Evolutionary conservation across 2,329 filamentous ascomycete genomes (phyloP), one percentile per base, ranked within the genome.

Genomic region (Penicillium crustosum): DNA sequence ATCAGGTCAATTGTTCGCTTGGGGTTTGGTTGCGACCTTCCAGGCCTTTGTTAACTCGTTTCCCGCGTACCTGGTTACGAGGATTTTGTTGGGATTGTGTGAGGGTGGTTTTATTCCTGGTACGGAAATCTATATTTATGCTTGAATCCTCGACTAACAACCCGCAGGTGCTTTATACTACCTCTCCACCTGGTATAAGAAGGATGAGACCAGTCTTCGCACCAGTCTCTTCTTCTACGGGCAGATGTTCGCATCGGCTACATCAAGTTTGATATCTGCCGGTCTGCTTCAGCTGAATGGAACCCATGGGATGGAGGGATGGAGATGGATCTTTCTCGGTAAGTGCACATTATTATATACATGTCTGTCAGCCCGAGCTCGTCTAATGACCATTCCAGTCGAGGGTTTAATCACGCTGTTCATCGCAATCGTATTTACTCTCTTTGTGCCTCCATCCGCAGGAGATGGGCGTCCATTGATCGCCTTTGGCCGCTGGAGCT

Each of bases 101-200:
- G 83, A 85, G 66, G 79, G 79, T 0, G 82, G 82, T 0, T 85
- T 82, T 61, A 84, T 85, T 53, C 82, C 82, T 0, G 82, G 82
- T 52, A 31, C 4, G 27, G 0, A 0, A 9, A 13, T 33, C 27
- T 12, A 29, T 3, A 21, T n/a, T 2, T 12, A 9, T n/a, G 6
- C 29, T 8, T 21, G 4, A 17, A 33, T n/a, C 3, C 3, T 21
- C 19, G 10, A 25, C 31, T 53, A 19, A 53, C 8, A 10, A 6
- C 10, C 7, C 2, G 12, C n/a, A 70, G 68, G 69, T n/a, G 70
- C 69, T n/a, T 55, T 73, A 4, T 73, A 73, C 45, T 71, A 81
- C 2, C 70, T 85, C 1, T 82, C 81, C 0, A 81, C 79, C 0
- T 85, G 82, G 82, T 85, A 85, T 66, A 83, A 80, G 0, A 76